Evolutionary conservation across 176 grass and related monocot genomes (phyloP).

Genomic region (Zea mays): Zm-B73-REFERENCE-NAM-5.0 NC_050098.1:51083501-51084000

Average conservation of each 20-base stretch:
- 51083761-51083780: background rate
- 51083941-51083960: background rate
- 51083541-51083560: constrained; percentile 81
- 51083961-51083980: background rate
- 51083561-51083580: constrained; percentile 75
- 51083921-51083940: background rate
- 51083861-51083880: constrained; percentile 6
- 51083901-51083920: background rate
- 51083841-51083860: constrained; percentile 5
- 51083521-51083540: constrained; percentile 85
- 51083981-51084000: background rate
- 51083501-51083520: background rate
- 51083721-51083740: background rate
- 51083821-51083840: constrained; percentile 16
- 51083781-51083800: background rate
- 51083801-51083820: background rate
- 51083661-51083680: background rate
- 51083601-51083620: background rate
- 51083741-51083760: background rate
- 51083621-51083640: background rate
- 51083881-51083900: background rate
- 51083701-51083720: background rate
- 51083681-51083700: background rate
- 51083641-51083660: background rate
- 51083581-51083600: constrained; percentile 48